Conservation (phyloP, 495 filamentous ascomycete species). For the Tuber aestivum region DNA sequence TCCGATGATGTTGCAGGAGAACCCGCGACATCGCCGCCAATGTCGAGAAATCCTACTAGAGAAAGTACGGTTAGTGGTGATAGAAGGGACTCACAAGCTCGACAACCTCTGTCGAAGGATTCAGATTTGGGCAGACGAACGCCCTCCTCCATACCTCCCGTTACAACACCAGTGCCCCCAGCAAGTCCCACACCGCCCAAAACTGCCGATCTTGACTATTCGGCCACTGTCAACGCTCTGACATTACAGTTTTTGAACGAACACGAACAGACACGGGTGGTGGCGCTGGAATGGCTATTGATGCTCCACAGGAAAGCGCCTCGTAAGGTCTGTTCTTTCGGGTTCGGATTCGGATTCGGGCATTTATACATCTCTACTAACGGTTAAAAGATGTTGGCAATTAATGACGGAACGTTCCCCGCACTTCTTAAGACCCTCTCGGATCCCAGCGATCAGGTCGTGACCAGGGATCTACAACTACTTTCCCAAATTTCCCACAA, state of each 20-base stretch:
- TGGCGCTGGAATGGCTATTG: slow-evolving; percentile 89
- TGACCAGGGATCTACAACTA: slow-evolving; percentile 89
- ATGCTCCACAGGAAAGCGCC: slow-evolving; percentile 96
- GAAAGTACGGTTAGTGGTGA: slow-evolving; percentile 30
- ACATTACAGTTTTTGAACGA: slow-evolving; percentile 94
- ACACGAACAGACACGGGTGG: slow-evolving; percentile 89
- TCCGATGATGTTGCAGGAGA: slow-evolving; percentile 64
- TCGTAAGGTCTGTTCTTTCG: slow-evolving; percentile 58
- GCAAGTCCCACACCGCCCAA: slow-evolving; percentile 48
- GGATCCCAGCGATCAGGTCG: slow-evolving; percentile 90
- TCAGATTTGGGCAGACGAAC: slow-evolving; percentile 53
- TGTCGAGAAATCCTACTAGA: slow-evolving; percentile 41
- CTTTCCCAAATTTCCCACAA: slow-evolving; percentile 93
- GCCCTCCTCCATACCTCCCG: slow-evolving; percentile 44
- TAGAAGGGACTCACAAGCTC: slow-evolving; percentile 26
- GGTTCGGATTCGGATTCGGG: neutral
- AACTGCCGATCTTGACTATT: slow-evolving; percentile 77
- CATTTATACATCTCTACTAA: slow-evolving; percentile 29
- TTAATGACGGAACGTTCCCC: slow-evolving; percentile 95
- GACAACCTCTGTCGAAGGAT: slow-evolving; percentile 52
- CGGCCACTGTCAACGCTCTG: slow-evolving; percentile 90
- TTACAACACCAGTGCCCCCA: slow-evolving; percentile 48
- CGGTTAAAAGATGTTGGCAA: slow-evolving; percentile 56
- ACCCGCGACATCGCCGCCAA: slow-evolving; percentile 43
- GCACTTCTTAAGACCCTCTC: slow-evolving; percentile 94